Conservation (phyloP, 192 early-diverging fungal genomes). For the Backusella mclennaniae region DNA sequence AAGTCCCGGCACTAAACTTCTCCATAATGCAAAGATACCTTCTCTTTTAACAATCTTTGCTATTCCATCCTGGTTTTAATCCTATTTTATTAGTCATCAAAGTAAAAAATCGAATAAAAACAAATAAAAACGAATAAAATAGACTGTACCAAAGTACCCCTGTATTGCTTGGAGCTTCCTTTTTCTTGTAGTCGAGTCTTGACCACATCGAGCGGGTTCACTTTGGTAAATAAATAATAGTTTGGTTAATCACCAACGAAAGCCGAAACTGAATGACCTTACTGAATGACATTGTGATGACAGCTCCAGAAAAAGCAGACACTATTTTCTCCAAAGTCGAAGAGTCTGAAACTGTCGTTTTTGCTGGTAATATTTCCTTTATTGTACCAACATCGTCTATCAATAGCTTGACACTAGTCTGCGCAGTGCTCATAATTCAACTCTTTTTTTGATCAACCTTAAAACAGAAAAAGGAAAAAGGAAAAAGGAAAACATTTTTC, state of each 20-base stretch:
- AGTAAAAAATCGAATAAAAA: not conserved
- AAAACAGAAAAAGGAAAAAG: not conserved
- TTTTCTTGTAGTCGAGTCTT: slow-evolving; percentile 78
- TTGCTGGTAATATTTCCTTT: not conserved
- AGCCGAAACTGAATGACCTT: slow-evolving; percentile 32
- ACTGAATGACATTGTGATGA: slow-evolving; percentile 81
- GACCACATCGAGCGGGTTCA: slow-evolving; percentile 85
- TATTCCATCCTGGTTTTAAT: slow-evolving; percentile 54
- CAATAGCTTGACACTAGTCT: not conserved
- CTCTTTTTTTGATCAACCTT: not conserved
- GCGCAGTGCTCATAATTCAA: not conserved
- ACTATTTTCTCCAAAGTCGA: slow-evolving; percentile 65
- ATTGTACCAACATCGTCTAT: not conserved
- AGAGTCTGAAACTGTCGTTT: not conserved
- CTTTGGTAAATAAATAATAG: slow-evolving; percentile 40
- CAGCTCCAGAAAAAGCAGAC: slow-evolving; percentile 81
- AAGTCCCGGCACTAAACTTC: slow-evolving; percentile 84
- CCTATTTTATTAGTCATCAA: slow-evolving; percentile 21
- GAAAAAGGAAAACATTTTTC: not conserved
- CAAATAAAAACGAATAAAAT: not conserved
- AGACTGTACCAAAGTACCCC: not conserved
- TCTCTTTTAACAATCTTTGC: slow-evolving; percentile 77
- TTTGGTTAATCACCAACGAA: not conserved
- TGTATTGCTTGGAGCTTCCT: not conserved
- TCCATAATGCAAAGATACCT: slow-evolving; percentile 80